Base-by-base conservation (phyloP, 371 early-diverging fungal genomes). In the Mucor lusitanicus region DNA sequence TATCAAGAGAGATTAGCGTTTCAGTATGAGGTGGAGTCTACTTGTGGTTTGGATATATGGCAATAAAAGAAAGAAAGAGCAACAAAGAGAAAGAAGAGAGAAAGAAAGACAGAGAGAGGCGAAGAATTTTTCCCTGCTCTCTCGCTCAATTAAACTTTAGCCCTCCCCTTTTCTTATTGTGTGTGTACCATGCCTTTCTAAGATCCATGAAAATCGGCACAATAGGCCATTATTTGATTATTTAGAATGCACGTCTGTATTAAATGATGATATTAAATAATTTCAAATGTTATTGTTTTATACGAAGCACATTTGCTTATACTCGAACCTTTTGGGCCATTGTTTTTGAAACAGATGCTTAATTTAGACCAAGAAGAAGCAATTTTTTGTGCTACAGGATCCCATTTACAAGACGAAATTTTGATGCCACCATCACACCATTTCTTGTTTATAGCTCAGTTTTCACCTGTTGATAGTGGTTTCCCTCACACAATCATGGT, bases 401-500 rank as follows among this genome's bases (percentile, higher is more conserved):
- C 23, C 53, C 27, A 46, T 46, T 44, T 46, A 7, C n/a, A 21
- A 46, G 4, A 35, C 46, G 46, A 53, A 53, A 11, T 27, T 53
- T 53, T 27, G 53, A 53, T 53, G 53, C 53, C 53, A 53, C 53
- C 53, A 53, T 53, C 53, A 53, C 53, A 46, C 53, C 53, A 53
- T 53, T 27, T 13, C 17, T 27, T 50, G 50, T 50, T 19, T 50
- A 50, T 13, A 50, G 23, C 50, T 50, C 50, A 25, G 25, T 50
- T 50, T 25, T 53, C 3, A 53, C 3, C 3, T 53, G 23, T 13
- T 27, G 23, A 15, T 23, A 27, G 3, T 46, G 21, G 3, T 8
- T 46, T 21, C 46, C 23, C 46, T 46, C 46, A 46, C 46, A 40
- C 40, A 40, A 40, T 30, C 40, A 40, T 6, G 8, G 8, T 37